These are phyloP conservation scores for Obelidium mucronatum DNA, from an alignment of 192 early-diverging fungal genomes.

Conservation along the genomic window DNA sequence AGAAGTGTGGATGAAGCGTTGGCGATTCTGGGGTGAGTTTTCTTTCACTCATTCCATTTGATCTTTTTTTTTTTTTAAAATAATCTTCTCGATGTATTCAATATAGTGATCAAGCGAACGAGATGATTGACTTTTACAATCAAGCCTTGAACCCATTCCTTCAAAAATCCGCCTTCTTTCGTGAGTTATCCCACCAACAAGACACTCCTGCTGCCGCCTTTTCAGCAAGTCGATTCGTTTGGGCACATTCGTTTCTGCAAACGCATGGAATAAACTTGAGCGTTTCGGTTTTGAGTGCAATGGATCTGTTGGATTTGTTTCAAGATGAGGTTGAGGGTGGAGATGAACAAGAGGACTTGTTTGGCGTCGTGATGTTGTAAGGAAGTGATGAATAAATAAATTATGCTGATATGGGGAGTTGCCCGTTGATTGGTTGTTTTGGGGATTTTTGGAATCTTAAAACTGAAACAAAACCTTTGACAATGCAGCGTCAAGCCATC, in stretches of 20 bases:
- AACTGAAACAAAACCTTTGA: too few relatives aligned
- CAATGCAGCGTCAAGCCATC: too few relatives aligned
- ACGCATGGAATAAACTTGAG: constrained; percentile 20
- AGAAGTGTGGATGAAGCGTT: neutral
- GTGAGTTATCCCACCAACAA: neutral
- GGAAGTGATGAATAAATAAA: too few relatives aligned
- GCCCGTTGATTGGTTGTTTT: too few relatives aligned
- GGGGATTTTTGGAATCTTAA: too few relatives aligned
- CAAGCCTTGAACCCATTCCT: constrained; percentile 21
- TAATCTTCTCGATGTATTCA: neutral
- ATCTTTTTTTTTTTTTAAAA: neutral
- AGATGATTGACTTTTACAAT: constrained; percentile 24
- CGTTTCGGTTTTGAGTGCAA: neutral
- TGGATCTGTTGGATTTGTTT: constrained; percentile 7
- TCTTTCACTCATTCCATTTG: constrained; percentile 1
- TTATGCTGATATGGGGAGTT: too few relatives aligned
- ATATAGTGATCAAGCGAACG: constrained; percentile 15
- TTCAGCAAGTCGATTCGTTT: constrained; percentile 29
- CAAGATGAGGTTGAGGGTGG: too few relatives aligned
- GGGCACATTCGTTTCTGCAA: constrained; percentile 39
- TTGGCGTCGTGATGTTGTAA: neutral
- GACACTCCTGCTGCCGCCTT: neutral
- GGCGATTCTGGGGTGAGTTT: neutral
- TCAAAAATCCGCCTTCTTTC: neutral
- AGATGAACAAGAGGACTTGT: neutral